These are phyloP conservation scores for Nematodospora valgi DNA, from an alignment of 805 yeast species.

Conservation along the genomic window DNA sequence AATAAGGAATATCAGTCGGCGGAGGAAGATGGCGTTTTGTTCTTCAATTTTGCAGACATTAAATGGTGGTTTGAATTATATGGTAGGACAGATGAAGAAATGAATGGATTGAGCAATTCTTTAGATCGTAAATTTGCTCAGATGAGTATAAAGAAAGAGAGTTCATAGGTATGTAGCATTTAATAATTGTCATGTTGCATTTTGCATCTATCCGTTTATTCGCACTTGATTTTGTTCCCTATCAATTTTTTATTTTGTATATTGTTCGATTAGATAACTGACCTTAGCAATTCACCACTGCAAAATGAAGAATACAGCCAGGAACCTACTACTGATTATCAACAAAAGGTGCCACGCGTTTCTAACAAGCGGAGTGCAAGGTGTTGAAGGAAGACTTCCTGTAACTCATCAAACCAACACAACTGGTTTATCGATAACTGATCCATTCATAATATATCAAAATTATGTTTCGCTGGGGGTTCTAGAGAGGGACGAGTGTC, in stretches of 20 bases:
- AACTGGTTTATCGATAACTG: slow-evolving; percentile 46
- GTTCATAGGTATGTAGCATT: background rate
- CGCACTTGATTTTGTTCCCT: too few relatives aligned
- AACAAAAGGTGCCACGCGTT: slow-evolving; percentile 3
- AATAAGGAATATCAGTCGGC: slow-evolving; percentile 41
- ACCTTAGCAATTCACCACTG: too few relatives aligned
- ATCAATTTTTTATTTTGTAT: slow-evolving; percentile 2
- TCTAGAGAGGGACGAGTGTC: slow-evolving; percentile 54
- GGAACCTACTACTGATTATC: too few relatives aligned
- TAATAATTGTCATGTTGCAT: too few relatives aligned
- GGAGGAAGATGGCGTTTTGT: slow-evolving; percentile 40
- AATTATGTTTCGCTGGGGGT: slow-evolving; percentile 49
- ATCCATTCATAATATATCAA: slow-evolving; percentile 58
- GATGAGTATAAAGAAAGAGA: slow-evolving; percentile 18
- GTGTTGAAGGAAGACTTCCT: slow-evolving; percentile 38
- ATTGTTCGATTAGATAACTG: too few relatives aligned
- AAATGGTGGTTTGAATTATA: slow-evolving; percentile 89
- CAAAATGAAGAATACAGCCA: too few relatives aligned
- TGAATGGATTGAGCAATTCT: slow-evolving; percentile 41
- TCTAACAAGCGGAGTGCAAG: slow-evolving; percentile 29
- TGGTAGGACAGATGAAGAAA: slow-evolving; percentile 64
- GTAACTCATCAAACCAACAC: background rate
- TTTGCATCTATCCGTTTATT: too few relatives aligned
- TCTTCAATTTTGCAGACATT: slow-evolving; percentile 60
- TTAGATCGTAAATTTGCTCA: slow-evolving; percentile 41